phyloP scores from a whole-genome alignment of 805 yeast genomes.

The Zygoascus ofunaensis region DNA sequence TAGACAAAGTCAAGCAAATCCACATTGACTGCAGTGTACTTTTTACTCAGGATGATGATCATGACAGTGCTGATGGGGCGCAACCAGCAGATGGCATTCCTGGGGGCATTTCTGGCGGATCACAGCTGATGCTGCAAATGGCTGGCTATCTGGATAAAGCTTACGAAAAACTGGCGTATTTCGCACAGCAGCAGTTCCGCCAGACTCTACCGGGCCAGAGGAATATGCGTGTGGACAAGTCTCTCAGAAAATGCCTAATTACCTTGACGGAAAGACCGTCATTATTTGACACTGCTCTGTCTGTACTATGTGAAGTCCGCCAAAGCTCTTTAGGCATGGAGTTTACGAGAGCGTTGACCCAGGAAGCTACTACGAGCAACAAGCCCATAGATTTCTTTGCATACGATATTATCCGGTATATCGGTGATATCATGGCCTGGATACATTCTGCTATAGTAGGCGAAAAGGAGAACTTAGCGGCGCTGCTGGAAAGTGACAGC shows the following conservation, averaged over 20 bases:
- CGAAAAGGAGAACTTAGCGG: constrained; percentile 67
- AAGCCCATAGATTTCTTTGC: constrained; percentile 56
- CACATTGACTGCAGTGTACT: constrained; percentile 61
- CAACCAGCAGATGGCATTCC: background rate
- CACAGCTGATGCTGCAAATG: constrained; percentile 52
- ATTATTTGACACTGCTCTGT: constrained; percentile 48
- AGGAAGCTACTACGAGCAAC: constrained; percentile 19
- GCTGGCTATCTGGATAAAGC: constrained; percentile 44
- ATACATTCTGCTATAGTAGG: constrained; percentile 78
- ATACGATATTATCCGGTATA: constrained; percentile 71
- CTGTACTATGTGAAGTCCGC: constrained; percentile 58
- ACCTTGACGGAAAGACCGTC: constrained; percentile 30
- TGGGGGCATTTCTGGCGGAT: constrained; percentile 42
- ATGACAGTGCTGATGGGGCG: constrained; percentile 26
- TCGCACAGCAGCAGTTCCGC: constrained; percentile 27
- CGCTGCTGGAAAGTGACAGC: constrained; percentile 42
- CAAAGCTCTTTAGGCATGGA: constrained; percentile 57
- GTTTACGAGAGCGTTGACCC: constrained; percentile 38
- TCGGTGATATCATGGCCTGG: constrained; percentile 84
- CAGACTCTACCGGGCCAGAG: constrained; percentile 10
- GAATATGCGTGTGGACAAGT: constrained; percentile 14
- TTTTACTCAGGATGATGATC: constrained; percentile 36
- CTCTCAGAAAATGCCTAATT: constrained; percentile 18
- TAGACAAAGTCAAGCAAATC: constrained; percentile 54
- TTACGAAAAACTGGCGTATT: constrained; percentile 44